These are phyloP conservation scores for Myrica gale DNA, from an alignment of 306 rosid species.

Conservation along the genomic window DNA sequence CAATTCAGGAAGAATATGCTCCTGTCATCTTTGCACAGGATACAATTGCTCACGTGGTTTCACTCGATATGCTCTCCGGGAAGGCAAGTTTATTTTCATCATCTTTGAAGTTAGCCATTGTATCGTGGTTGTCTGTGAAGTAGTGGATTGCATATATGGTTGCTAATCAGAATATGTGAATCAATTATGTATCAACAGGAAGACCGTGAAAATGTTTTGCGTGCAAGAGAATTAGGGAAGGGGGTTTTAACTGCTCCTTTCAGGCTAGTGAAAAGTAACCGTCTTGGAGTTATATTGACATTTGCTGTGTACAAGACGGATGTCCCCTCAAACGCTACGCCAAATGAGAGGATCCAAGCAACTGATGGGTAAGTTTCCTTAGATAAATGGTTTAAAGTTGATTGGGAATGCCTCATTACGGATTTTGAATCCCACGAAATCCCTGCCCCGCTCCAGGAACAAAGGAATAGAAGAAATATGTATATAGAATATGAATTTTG, in stretches of 20 bases:
- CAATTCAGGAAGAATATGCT: conserved; percentile 85
- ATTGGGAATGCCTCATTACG: background rate
- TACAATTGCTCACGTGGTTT: conserved; percentile 81
- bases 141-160: conserved; percentile 21
- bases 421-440: background rate
- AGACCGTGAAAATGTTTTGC: conserved; percentile 75
- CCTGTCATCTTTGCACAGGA: conserved; percentile 99
- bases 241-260: conserved; percentile 96
- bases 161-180: background rate
- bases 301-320: conserved; percentile 93
- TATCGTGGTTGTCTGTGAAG: background rate
- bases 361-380: conserved; percentile 71
- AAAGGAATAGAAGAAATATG: background rate
- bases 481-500: no score
- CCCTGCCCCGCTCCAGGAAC: background rate
- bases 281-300: conserved; percentile 92
- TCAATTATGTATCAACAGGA: conserved; percentile 57
- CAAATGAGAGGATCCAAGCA: conserved; percentile 82
- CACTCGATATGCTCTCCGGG: conserved; percentile 82
- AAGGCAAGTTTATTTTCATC: conserved; percentile 47
- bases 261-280: conserved; percentile 74
- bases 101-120: background rate
- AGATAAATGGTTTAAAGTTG: background rate
- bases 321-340: conserved; percentile 86
- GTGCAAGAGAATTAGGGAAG: conserved; percentile 93